Base-by-base conservation (phyloP, 2,329 filamentous ascomycete species). In the Monilinia aucupariae region DNA sequence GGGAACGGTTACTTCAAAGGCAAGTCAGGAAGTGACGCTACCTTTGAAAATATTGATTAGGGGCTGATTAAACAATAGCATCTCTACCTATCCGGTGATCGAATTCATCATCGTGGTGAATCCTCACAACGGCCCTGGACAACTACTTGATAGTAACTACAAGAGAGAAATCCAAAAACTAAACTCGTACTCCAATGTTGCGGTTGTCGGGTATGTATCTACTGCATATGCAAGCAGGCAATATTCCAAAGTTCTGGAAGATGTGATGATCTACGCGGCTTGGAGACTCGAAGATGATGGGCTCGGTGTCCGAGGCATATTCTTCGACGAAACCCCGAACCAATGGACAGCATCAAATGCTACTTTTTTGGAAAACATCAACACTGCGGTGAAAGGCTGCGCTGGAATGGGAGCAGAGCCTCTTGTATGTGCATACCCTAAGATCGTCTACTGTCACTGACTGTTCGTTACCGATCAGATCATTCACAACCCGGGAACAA, bases 161-260 rank as follows among this genome's bases (percentile, higher is more conserved):
- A 71, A 71, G 32, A 59, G 68, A 9, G 74, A 69, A 0, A 68
- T 78, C 30, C 66, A 70, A 12, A 70, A 72, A 53, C 68, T 78
- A 5, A 76, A 76, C 64, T 70, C 66, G 22, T 74, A 75, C 54
- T 68, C 55, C 45, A 78, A 78, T 58, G 73, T 76, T 34, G 66
- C 69, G 0, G 69, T 74, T 8, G 64, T 78, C 22, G 77, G 77
- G 10, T 79, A 79, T 62, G 74, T 78, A 27, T 70, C 70, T 13
- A 77, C 74, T 3, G 58, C 64, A 22, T 76, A 76, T 55, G 72
- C 70, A 17, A 69, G 62, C 37, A 58, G 64, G 41, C 47, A 53
- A 43, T 54, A 41, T 47, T 49, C 48, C 20, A n/a, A 13, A 3
- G 37, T 65, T 50, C 37, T 41, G 25, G 54, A 43, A 54, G 65